Base-by-base conservation (phyloP, 164 flowering plant genomes). In the Tetracentron sinense region DNA sequence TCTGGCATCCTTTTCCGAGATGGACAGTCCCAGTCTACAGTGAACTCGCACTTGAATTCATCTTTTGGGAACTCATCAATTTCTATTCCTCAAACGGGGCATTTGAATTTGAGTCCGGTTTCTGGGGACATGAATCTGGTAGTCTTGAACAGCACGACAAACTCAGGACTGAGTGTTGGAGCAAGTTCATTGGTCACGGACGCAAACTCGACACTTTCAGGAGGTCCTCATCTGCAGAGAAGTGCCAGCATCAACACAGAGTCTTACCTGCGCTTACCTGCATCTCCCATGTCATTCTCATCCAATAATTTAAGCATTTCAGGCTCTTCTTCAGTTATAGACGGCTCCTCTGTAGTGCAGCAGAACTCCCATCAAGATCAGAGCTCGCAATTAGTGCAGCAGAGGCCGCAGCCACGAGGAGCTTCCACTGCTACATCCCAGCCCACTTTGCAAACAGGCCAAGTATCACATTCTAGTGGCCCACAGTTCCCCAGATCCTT, bases 141-240 rank as follows among this genome's bases (percentile, higher is more conserved):
- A 22, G 75, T 77, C 23, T 69, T 86, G 66, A 86, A 82, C 64
- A 81, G 89, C 66, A 84, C 83, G 56, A 87, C 83, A 54, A 90
- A 77, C 77, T 91, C 99, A 1, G 97, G 91, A 38, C 93, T 92
- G 7, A 89, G 98, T 77, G 84, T 87, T 68, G 96, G 96, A 54
- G 98, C 95, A 29, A 89, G 96, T 73, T 94, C 99, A 16, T 71
- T 91, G 75, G 96, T 91, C 22, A 89, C 99, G 42, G 97, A 91
- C 82, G 97, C 99, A 11, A 94, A 91, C 65, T 94, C 98, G 4
- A 87, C 85, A 1, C 81, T 86, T 58, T 90, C 99, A 8, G 97
- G 97, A 19, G 99, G 93, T 26, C 90, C 95, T 33, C 88, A 79
- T 69, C 70, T 91, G 72, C 99, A 94, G 80, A 85, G 99, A 83